A percentile compares a stretch with the other conserved stretches of the same genome.
These are phyloP conservation scores for Reutealis trisperma DNA, from an alignment of 345 rosid species.

Conservation along the genomic window DNA sequence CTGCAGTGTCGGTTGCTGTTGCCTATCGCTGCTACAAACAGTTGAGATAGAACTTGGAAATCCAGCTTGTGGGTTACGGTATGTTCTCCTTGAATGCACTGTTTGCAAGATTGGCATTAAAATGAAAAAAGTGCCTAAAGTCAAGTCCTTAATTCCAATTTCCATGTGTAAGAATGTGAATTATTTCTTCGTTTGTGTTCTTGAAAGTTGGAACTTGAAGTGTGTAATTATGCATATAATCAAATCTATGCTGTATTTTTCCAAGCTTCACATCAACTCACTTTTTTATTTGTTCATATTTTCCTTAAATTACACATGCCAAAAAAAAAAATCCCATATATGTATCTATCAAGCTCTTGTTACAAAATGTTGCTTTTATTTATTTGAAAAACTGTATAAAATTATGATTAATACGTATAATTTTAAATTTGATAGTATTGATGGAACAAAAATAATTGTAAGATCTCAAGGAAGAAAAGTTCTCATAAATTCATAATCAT, in stretches of 20 bases:
- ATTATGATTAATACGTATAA: too few relatives aligned
- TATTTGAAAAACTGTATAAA: too few relatives aligned
- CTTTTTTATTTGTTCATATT: too few relatives aligned
- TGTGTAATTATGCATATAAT: slow-evolving; percentile 12
- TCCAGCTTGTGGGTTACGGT: neutral
- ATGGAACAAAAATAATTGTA: too few relatives aligned
- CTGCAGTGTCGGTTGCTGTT: slow-evolving; percentile 73
- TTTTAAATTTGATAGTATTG: too few relatives aligned
- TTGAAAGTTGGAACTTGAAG: neutral
- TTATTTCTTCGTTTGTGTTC: slow-evolving; percentile 5
- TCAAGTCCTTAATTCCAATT: neutral
- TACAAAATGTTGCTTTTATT: too few relatives aligned
- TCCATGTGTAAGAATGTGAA: neutral
- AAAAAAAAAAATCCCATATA: too few relatives aligned
- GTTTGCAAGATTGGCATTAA: neutral
- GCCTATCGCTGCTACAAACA: slow-evolving; percentile 76
- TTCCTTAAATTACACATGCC: neutral
- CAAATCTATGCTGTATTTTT: neutral
- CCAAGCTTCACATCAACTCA: neutral
- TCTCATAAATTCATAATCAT: too few relatives aligned
- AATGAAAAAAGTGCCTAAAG: neutral
- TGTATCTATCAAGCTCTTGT: too few relatives aligned
- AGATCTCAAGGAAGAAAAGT: too few relatives aligned
- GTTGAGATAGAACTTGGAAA: slow-evolving; percentile 33
- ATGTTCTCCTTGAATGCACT: slow-evolving; percentile 1